Conservation (phyloP, 2,329 filamentous ascomycete genomes). For the Metarhizium sp. region DNA sequence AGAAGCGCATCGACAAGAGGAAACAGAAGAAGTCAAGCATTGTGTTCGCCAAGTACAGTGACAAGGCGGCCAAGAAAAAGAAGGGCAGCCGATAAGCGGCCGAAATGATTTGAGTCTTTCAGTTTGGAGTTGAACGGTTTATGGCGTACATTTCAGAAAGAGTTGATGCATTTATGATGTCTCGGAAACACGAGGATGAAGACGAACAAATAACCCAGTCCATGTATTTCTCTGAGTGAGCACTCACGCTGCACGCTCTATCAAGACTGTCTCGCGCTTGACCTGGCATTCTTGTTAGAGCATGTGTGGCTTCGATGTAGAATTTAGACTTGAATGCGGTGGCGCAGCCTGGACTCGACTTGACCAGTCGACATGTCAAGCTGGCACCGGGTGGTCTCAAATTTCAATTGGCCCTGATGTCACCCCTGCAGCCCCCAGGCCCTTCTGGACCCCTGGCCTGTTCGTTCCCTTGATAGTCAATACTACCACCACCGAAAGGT, state of each 20-base stretch:
- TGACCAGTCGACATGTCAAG: background rate
- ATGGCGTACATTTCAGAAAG: background rate
- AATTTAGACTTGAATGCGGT: background rate
- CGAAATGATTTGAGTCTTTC: background rate
- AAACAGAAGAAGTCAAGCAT: constrained; percentile 46
- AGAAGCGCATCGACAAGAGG: constrained; percentile 48
- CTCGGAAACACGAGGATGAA: too few relatives aligned
- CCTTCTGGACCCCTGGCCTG: too few relatives aligned
- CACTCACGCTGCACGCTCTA: too few relatives aligned
- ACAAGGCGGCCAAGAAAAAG: constrained; percentile 38
- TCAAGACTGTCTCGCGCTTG: too few relatives aligned
- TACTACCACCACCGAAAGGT: too few relatives aligned
- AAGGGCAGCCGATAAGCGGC: constrained; percentile 10
- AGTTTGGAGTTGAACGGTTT: background rate
- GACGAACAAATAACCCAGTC: too few relatives aligned
- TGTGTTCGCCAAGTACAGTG: constrained; percentile 50
- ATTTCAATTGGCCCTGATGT: too few relatives aligned
- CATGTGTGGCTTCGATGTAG: background rate
- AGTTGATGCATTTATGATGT: background rate
- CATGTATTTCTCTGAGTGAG: too few relatives aligned
- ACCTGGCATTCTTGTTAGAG: background rate
- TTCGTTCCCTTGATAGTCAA: too few relatives aligned
- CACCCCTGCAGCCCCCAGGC: too few relatives aligned
- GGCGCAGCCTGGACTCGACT: background rate
- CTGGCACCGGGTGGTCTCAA: too few relatives aligned